Conservation (phyloP, 495 filamentous ascomycete genomes). For the Xylaria telfairii region DNA sequence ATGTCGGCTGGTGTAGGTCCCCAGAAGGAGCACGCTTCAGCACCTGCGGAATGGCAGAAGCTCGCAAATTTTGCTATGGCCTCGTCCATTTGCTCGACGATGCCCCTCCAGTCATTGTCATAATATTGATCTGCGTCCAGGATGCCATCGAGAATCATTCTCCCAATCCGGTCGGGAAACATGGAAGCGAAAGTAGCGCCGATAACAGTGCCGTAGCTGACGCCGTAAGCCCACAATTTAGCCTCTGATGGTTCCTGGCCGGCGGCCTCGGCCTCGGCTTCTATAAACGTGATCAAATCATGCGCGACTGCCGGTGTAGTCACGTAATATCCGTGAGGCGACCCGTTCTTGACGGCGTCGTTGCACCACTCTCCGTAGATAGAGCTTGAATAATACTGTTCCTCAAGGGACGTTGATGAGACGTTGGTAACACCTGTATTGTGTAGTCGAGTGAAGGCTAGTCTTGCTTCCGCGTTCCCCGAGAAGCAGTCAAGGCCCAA, state of each 20-base stretch:
- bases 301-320: constrained; percentile 32
- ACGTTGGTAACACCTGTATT: constrained; percentile 53
- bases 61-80: constrained; percentile 26
- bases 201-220: constrained; percentile 64
- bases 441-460: constrained; percentile 49
- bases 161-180: constrained; percentile 46
- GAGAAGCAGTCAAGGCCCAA: constrained; percentile 37
- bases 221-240: constrained; percentile 58
- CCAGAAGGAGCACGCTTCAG: constrained; percentile 32
- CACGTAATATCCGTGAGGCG: constrained; percentile 31
- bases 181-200: constrained; percentile 55
- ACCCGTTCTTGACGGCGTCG: constrained; percentile 32
- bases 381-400: constrained; percentile 42
- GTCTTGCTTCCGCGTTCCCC: constrained; percentile 43
- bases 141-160: constrained; percentile 45
- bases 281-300: constrained; percentile 31
- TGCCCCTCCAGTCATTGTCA: constrained; percentile 24
- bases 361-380: constrained; percentile 46
- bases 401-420: constrained; percentile 35
- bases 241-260: constrained; percentile 26
- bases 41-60: constrained; percentile 32
- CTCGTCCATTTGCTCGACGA: constrained; percentile 29
- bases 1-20: constrained; percentile 45
- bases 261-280: constrained; percentile 29
- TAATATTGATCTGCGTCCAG: constrained; percentile 46